These are phyloP conservation scores for Eucalyptus paniculata DNA, from an alignment of 345 rosid genomes.

Conservation along the genomic window DNA sequence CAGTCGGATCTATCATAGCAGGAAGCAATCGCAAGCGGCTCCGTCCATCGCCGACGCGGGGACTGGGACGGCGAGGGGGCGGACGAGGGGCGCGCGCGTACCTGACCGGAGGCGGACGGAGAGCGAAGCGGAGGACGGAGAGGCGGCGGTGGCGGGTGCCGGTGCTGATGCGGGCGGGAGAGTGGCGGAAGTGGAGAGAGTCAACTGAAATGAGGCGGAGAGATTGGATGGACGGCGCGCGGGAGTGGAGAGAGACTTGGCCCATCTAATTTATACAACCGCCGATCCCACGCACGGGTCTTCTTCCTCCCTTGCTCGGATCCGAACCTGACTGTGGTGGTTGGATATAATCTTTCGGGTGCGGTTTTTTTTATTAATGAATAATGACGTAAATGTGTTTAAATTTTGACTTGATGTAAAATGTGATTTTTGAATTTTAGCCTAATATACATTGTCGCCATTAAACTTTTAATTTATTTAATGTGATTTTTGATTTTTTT, in stretches of 20 bases:
- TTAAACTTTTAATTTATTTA: no score
- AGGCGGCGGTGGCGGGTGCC: background rate
- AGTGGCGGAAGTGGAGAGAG: background rate
- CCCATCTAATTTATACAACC: background rate
- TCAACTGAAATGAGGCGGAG: background rate
- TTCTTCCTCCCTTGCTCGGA: background rate
- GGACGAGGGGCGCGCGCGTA: background rate
- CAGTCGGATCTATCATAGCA: background rate
- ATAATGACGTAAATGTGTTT: no score
- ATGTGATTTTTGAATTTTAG: no score
- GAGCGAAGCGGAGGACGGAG: background rate
- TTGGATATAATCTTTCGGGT: background rate
- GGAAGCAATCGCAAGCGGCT: background rate
- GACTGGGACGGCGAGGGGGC: no score
- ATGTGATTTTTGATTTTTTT: rapidly evolving
- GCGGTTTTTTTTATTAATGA: background rate
- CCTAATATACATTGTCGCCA: rapidly evolving
- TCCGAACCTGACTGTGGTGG: background rate
- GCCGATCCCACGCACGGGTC: background rate
- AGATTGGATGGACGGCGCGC: background rate
- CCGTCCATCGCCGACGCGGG: background rate
- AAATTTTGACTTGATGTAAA: background rate
- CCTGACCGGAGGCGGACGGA: background rate
- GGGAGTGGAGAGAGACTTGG: background rate
- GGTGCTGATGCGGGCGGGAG: background rate